These are phyloP conservation scores for Dendryphion nanum DNA, from an alignment of 2,329 filamentous ascomycete genomes.

Conservation along the genomic window DNA sequence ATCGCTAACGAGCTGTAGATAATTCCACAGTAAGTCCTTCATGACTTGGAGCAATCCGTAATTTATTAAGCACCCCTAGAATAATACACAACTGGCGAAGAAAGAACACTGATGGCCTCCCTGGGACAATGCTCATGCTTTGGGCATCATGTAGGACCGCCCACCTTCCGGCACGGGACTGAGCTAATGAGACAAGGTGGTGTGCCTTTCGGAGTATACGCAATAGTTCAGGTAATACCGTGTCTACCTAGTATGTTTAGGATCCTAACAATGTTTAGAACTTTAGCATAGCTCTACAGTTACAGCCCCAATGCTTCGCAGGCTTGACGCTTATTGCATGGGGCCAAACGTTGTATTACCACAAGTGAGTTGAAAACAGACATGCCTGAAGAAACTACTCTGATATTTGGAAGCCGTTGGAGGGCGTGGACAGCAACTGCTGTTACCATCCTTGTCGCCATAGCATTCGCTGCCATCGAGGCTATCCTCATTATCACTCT, in stretches of 20 bases:
- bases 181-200: slow-evolving; percentile 19
- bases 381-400: slow-evolving; percentile 2
- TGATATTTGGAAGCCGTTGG: slow-evolving; percentile 42
- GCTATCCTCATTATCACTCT: slow-evolving; percentile 58
- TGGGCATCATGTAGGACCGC: slow-evolving; percentile 56
- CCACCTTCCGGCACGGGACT: background rate
- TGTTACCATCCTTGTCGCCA: slow-evolving; percentile 41
- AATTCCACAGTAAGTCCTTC: slow-evolving; percentile 32
- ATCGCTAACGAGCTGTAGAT: slow-evolving; percentile 18
- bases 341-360: slow-evolving; percentile 54
- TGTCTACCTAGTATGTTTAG: too few relatives aligned
- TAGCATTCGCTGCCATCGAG: slow-evolving; percentile 54
- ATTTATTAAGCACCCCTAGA: slow-evolving; percentile 19
- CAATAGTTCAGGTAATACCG: slow-evolving; percentile 51
- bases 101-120: slow-evolving; percentile 62
- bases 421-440: slow-evolving; percentile 47
- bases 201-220: slow-evolving; percentile 53
- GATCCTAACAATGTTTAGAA: slow-evolving; percentile 43
- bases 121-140: slow-evolving; percentile 60
- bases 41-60: slow-evolving; percentile 25
- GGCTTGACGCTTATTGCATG: slow-evolving; percentile 51
- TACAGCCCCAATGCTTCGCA: slow-evolving; percentile 56
- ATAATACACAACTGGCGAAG: slow-evolving; percentile 63
- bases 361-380: slow-evolving; percentile 38
- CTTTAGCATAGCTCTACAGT: slow-evolving; percentile 55